Base-by-base conservation (phyloP, 2,329 filamentous ascomycete genomes). In the Talaromyces verruculosus region DNA sequence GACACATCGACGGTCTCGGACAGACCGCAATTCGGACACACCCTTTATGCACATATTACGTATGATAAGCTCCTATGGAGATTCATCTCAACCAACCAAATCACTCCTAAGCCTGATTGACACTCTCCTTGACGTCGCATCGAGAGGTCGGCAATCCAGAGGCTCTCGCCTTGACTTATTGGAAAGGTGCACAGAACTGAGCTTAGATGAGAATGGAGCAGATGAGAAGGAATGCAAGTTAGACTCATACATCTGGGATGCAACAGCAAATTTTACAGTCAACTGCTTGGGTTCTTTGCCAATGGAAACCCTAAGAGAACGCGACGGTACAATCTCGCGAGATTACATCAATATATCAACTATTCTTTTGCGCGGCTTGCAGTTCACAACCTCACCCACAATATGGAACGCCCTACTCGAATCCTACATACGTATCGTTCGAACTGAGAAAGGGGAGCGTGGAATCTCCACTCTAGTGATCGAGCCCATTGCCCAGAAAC, bases 341-440 rank as follows among this genome's bases (percentile, higher is more conserved):
- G 88, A 92, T 65, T 93, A 91, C 69, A 88, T 90, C 8, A 87
- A 90, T 61, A 80, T 90, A 28, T 83, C 89, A 17, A 88, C 85
- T 19, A 84, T 96, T 39, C 82, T 96, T 2, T 84, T 89, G 71
- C 80, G 84, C 69, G 88, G 91, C 35, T 78, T 74, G 37, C 65
- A 66, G n/a, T 74, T 77, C 68, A n/a, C 73, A 57, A 66, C 67
- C 67, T 60, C 67, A 39, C 69, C 67, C 65, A 41, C 74, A 11
- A 73, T 75, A 47, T 85, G 83, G 83, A 73, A 75, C 60, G 67
- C 81, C 0, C 79, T 94, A 0, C 87, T 91, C 62, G 79, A 84
- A 8, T 76, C 82, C 0, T 78, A 91, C 8, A 80, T 85, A 2
- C 77, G 82, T 8, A 84, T 86, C 62, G 85, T 89, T 6, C 84